These are phyloP conservation scores for Plasmodium sp. DNA, from an alignment of 169 alveolate genomes.

Conservation along the genomic window DNA sequence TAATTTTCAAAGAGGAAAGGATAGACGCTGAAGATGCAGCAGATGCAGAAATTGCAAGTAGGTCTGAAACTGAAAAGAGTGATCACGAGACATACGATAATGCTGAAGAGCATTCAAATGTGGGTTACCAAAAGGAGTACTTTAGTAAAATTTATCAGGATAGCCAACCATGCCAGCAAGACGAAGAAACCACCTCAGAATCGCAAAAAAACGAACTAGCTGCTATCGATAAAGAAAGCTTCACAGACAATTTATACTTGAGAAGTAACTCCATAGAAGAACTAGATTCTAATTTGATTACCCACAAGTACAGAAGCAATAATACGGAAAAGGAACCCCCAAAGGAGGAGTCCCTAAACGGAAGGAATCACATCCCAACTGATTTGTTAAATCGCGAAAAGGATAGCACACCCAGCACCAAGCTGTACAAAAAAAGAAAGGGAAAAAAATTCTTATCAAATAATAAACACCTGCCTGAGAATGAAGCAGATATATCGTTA, in stretches of 20 bases:
- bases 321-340: neutral
- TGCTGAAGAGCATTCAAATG: neutral
- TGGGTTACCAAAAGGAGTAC: neutral
- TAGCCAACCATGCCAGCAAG: neutral
- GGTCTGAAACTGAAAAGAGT: conserved; percentile 6
- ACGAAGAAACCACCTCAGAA: neutral
- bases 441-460: neutral
- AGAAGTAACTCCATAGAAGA: conserved; percentile 63
- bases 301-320: conserved; percentile 27
- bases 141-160: neutral
- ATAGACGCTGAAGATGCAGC: neutral
- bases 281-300: conserved; percentile 54
- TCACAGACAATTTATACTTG: conserved; percentile 27
- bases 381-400: neutral
- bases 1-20: neutral
- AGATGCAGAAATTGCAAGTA: neutral
- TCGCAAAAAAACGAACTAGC: neutral
- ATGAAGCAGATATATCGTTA: neutral
- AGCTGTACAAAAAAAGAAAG: neutral
- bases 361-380: neutral
- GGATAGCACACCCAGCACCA: neutral
- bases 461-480: neutral
- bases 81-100: neutral
- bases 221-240: neutral
- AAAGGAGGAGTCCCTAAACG: neutral